A percentile compares a stretch with the other conserved stretches of the same genome.
Conservation (phyloP, 2,329 filamentous ascomycete species). For the Alternaria brassicae region DNA sequence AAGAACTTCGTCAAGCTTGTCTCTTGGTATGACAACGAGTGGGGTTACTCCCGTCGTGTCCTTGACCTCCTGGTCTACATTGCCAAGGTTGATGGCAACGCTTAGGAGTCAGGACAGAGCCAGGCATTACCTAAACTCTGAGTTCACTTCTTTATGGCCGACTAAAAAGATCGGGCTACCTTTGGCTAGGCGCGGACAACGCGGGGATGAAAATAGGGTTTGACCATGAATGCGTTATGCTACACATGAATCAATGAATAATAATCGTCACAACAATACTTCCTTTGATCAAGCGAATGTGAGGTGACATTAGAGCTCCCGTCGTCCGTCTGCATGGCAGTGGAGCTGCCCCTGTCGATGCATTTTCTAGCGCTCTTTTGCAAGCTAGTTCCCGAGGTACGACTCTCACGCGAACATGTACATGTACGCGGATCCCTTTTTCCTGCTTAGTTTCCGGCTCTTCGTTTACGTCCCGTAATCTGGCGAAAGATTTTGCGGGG, state of each 20-base stretch:
- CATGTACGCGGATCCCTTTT: constrained; percentile 6
- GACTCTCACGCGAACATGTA: constrained; percentile 6
- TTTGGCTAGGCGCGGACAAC: constrained; percentile 15
- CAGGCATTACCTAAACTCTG: constrained; percentile 45
- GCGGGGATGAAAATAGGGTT: constrained; percentile 27
- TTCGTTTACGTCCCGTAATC: constrained; percentile 1
- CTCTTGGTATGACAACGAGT: constrained; percentile 99
- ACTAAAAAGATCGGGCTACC: constrained; percentile 5
- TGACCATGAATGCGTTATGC: constrained; percentile 27
- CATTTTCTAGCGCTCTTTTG: constrained; percentile 30
- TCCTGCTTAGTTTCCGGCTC: constrained; percentile 1
- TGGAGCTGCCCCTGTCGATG: constrained; percentile 30
- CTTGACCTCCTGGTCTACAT: constrained; percentile 59
- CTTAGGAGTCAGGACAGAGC: constrained; percentile 52
- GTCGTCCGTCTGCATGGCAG: constrained; percentile 15
- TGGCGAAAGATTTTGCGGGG: constrained; percentile 6
- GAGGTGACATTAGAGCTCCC: constrained; percentile 20
- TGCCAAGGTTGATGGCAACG: constrained; percentile 54
- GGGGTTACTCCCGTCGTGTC: constrained; percentile 92
- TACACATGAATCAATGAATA: constrained; percentile 41
- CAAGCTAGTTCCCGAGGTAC: constrained; percentile 30
- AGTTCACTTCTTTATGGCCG: constrained; percentile 17
- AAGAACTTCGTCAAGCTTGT: constrained; percentile 98
- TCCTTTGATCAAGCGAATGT: not conserved
- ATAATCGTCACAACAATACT: constrained; percentile 26